Evolutionary conservation across 2,329 filamentous ascomycete species (phyloP).

Genomic region (Sordariomycetes sp.): DNA sequence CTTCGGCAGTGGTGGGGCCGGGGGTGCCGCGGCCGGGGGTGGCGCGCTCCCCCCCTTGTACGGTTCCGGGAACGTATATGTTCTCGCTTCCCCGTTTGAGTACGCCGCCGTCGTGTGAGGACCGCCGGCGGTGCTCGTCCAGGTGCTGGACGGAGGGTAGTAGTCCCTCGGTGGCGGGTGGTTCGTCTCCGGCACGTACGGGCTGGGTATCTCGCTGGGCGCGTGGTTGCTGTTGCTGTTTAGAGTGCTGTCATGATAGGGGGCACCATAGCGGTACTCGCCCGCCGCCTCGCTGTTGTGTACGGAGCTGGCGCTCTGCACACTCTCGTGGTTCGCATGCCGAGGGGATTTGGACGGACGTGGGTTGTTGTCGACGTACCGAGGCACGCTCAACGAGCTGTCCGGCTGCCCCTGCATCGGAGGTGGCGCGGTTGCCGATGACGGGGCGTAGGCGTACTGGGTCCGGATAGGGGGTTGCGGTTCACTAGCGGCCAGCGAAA

Average conservation of each 20-base stretch:
- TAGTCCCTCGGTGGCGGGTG: constrained; percentile 32
- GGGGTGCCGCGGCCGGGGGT: constrained; percentile 15
- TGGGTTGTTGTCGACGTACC: constrained; percentile 44
- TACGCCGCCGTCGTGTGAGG: constrained; percentile 31
- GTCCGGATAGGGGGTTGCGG: constrained; percentile 37
- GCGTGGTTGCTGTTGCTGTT: constrained; percentile 15
- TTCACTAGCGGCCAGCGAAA: constrained; percentile 36
- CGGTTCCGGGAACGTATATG: constrained; percentile 38
- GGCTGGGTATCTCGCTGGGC: constrained; percentile 16
- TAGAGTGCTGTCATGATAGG: constrained; percentile 21
- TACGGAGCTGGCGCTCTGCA: constrained; percentile 38
- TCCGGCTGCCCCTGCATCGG: constrained; percentile 28
- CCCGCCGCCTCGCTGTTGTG: constrained; percentile 35
- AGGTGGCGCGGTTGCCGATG: constrained; percentile 33
- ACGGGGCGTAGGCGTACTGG: constrained; percentile 43
- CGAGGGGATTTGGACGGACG: constrained; percentile 47
- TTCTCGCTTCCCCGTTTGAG: constrained; percentile 29
- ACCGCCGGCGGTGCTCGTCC: constrained; percentile 33
- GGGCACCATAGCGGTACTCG: constrained; percentile 47
- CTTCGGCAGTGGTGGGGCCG: constrained; percentile 24
- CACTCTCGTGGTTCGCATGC: constrained; percentile 40
- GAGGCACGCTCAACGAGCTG: constrained; percentile 38
- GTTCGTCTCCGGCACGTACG: constrained; percentile 13
- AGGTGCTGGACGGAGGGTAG: constrained; percentile 38
- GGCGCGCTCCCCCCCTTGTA: constrained; percentile 28